Conservation (phyloP, 2,329 filamentous ascomycete genomes). For the Hortaea werneckii region DNA sequence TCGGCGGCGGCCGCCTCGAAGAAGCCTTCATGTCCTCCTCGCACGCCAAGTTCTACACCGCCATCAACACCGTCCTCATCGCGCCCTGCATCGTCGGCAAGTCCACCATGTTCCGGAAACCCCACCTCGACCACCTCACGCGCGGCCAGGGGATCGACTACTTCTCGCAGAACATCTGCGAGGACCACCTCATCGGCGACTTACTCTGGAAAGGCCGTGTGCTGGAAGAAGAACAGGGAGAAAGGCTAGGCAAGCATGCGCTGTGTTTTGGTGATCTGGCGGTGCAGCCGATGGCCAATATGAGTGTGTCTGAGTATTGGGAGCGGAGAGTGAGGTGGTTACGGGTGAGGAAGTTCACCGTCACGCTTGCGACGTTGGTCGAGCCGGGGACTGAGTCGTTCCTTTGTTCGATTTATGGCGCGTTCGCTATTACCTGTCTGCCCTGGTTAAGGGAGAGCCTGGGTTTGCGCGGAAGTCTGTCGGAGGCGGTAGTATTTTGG, state of each 20-base stretch:
- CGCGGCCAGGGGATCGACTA: constrained; percentile 66
- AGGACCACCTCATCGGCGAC: constrained; percentile 93
- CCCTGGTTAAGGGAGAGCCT: constrained; percentile 49
- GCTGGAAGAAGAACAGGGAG: constrained; percentile 21
- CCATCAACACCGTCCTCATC: constrained; percentile 85
- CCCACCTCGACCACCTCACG: constrained; percentile 71
- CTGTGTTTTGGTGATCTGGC: constrained; percentile 78
- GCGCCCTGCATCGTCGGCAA: constrained; percentile 94
- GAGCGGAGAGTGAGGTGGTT: constrained; percentile 81
- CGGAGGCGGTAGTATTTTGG: constrained; percentile 57
- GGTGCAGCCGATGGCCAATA: constrained; percentile 77
- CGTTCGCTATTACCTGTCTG: constrained; percentile 67
- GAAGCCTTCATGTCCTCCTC: constrained; percentile 90
- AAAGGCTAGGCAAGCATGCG: constrained; percentile 62
- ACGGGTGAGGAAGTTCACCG: constrained; percentile 87
- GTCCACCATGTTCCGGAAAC: constrained; percentile 95
- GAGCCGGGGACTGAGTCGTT: constrained; percentile 89
- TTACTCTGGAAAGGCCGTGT: constrained; percentile 67
- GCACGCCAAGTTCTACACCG: constrained; percentile 94
- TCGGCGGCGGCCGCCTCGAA: constrained; percentile 72
- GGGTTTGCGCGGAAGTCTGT: constrained; percentile 56
- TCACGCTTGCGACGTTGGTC: constrained; percentile 76
- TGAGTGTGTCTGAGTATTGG: constrained; percentile 67
- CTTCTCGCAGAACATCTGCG: constrained; percentile 94
- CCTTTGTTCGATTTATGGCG: constrained; percentile 69